Conservation (phyloP, 1,139 yeast genomes). For the Geotrichum bryndzae region DNA sequence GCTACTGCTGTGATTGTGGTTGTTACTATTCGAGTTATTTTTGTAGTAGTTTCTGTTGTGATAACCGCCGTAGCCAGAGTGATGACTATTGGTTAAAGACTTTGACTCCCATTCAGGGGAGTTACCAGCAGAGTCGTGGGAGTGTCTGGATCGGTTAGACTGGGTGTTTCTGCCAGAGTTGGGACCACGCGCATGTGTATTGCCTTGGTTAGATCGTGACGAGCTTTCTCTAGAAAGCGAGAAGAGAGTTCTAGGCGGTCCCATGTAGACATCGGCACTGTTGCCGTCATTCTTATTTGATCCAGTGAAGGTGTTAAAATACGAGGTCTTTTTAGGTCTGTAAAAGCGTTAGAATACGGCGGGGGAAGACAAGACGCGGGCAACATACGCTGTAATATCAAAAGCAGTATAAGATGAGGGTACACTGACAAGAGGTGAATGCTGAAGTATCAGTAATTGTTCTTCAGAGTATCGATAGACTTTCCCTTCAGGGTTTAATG, state of each 20-base stretch:
- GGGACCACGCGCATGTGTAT: neutral
- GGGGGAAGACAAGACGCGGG: neutral
- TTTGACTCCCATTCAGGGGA: conserved; percentile 8
- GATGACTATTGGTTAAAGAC: neutral
- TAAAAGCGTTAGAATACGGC: neutral
- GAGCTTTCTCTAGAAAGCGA: conserved; percentile 3
- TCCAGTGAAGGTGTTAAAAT: conserved; percentile 6
- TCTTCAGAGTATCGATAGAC: conserved; percentile 10
- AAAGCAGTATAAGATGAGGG: conserved; percentile 11
- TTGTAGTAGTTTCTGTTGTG: conserved; percentile 3
- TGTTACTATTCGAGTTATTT: neutral
- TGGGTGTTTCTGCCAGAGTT: conserved; percentile 2
- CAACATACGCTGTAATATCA: conserved; percentile 16
- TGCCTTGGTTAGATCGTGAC: neutral
- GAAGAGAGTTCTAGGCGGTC: conserved; percentile 12
- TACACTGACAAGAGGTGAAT: conserved; percentile 11
- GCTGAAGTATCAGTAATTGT: conserved; percentile 3
- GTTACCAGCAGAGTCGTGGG: neutral
- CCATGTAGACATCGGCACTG: conserved; percentile 6
- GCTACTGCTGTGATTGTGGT: neutral
- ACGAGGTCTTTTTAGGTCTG: conserved; percentile 12
- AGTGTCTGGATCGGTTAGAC: conserved; percentile 4
- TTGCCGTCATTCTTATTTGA: conserved; percentile 10
- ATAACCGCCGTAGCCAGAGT: neutral
- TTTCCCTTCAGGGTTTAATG: conserved; percentile 14